These are phyloP conservation scores for Flaveria sonorensis DNA, from an alignment of 129 eudicot species.

Conservation along the genomic window DNA sequence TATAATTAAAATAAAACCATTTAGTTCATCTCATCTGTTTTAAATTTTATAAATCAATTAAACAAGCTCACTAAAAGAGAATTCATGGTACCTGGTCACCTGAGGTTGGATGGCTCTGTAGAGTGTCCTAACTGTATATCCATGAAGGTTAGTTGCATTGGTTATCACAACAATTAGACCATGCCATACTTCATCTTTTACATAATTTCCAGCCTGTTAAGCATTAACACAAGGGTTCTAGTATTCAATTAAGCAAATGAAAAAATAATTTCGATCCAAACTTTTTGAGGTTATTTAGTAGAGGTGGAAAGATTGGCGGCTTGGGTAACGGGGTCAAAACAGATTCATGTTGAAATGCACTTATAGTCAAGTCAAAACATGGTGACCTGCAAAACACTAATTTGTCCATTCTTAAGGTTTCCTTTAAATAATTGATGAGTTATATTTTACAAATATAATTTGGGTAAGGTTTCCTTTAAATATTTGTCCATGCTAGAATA, in stretches of 20 bases:
- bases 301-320: background rate
- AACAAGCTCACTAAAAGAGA: conserved; percentile 18
- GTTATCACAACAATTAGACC: conserved; percentile 84
- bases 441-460: too few species aligned
- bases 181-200: conserved; percentile 96
- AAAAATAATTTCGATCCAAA: background rate
- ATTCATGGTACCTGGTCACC: conserved; percentile 74
- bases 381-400: background rate
- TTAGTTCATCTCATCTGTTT: background rate
- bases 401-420: conserved; percentile 1
- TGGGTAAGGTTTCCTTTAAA: too few species aligned
- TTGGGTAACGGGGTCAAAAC: background rate
- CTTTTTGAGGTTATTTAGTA: background rate
- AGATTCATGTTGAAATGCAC: background rate
- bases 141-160: conserved; percentile 90
- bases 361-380: background rate
- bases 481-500: too few species aligned
- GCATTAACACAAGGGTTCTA: conserved; percentile 42
- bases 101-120: conserved; percentile 79
- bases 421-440: background rate
- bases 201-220: conserved; percentile 91
- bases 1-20: background rate
- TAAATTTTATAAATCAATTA: background rate
- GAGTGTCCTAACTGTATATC: conserved; percentile 81
- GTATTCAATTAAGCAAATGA: conserved; percentile 25